These are phyloP conservation scores for Fonsecaea pedrosoi DNA, from an alignment of 2,329 filamentous ascomycete species.

Conservation along the genomic window DNA sequence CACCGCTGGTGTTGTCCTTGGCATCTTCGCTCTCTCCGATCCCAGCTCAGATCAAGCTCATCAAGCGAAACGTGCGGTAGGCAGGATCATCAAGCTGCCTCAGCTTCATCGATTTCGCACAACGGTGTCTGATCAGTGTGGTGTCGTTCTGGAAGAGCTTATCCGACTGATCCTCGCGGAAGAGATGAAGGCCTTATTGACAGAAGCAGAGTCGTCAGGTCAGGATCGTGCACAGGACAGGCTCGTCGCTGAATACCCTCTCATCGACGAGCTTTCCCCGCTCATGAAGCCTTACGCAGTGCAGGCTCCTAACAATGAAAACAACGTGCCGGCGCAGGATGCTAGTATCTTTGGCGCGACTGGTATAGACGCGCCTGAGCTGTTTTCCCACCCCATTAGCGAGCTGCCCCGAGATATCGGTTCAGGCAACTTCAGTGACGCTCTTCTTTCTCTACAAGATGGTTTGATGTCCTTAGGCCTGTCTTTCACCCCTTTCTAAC, in stretches of 20 bases:
- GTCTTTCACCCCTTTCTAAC: not conserved
- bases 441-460: conserved; percentile 33
- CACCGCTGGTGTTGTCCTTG: conserved; percentile 55
- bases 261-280: not conserved
- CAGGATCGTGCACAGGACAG: not conserved
- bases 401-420: conserved; percentile 24
- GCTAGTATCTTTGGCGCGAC: not conserved
- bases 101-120: conserved; percentile 29
- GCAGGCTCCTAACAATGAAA: not conserved
- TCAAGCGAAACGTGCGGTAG: conserved; percentile 51
- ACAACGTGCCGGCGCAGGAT: conserved; percentile 3
- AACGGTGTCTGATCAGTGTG: conserved; percentile 32
- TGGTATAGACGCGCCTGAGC: not conserved
- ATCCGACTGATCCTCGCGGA: conserved; percentile 30
- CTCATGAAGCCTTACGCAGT: not conserved
- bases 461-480: conserved; percentile 4
- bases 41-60: conserved; percentile 53
- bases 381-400: conserved; percentile 16
- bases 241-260: not conserved
- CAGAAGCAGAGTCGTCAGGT: conserved; percentile 11
- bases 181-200: conserved; percentile 32
- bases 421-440: conserved; percentile 34
- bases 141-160: conserved; percentile 32
- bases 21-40: conserved; percentile 53
- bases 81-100: conserved; percentile 33